Conservation (phyloP, 164 flowering plant species). For the Stephania cephalantha region DNA sequence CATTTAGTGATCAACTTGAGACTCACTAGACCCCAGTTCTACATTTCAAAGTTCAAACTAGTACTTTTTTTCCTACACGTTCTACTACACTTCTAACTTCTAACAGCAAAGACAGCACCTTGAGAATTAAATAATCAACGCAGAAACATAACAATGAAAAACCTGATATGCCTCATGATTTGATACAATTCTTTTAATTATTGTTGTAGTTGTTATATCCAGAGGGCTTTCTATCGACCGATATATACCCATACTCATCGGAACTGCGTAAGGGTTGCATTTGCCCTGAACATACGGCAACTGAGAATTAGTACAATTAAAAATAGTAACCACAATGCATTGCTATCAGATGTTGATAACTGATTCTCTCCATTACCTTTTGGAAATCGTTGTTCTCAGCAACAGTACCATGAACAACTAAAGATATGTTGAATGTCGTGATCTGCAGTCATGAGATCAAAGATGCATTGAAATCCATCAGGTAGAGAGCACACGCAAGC, state of each 20-base stretch:
- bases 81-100: background rate
- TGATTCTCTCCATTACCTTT: conserved; percentile 38
- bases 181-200: conserved; percentile 81
- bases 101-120: background rate
- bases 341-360: background rate
- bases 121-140: background rate
- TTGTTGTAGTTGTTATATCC: conserved; percentile 84
- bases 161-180: conserved; percentile 98
- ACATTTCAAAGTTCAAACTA: background rate
- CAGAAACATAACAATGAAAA: background rate
- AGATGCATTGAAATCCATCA: conserved; percentile 1
- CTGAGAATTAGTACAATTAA: conserved; percentile 5
- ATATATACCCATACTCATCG: conserved; percentile 74
- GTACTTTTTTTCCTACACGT: background rate
- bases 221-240: conserved; percentile 70
- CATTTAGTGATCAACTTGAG: background rate
- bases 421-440: conserved; percentile 85
- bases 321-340: background rate
- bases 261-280: conserved; percentile 67
- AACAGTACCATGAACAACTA: conserved; percentile 90
- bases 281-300: conserved; percentile 40
- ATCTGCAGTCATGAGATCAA: conserved; percentile 42
- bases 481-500: background rate
- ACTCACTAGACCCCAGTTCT: background rate
- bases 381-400: conserved; percentile 73